A percentile compares a stretch with the other conserved stretches of the same genome.
Evolutionary conservation across 2,329 filamentous ascomycete species (phyloP).

Genomic region (Graphium sp.): DNA sequence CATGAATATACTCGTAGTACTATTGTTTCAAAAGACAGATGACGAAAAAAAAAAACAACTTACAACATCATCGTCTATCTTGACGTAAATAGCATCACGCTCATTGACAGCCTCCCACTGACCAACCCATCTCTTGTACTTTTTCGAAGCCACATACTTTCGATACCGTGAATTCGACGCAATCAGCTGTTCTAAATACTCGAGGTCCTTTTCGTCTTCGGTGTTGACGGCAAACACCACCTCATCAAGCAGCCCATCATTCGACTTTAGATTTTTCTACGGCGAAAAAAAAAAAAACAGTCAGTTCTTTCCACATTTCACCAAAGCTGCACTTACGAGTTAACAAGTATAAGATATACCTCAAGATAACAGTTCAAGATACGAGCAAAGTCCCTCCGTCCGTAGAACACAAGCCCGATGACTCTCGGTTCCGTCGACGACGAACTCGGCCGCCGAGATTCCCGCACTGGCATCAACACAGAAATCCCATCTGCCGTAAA

Average conservation of each 20-base stretch:
- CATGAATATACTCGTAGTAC: background rate
- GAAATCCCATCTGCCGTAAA: too few relatives aligned
- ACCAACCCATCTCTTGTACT: constrained; percentile 2
- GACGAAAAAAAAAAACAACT: too few relatives aligned
- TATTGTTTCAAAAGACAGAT: background rate
- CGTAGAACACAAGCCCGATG: constrained; percentile 28
- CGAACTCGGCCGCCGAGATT: too few relatives aligned
- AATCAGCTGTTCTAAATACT: constrained; percentile 20
- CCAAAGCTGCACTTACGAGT: too few relatives aligned
- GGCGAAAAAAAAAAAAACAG: too few relatives aligned
- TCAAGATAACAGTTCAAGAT: constrained; percentile 28
- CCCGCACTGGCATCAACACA: too few relatives aligned
- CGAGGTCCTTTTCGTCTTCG: constrained; percentile 17
- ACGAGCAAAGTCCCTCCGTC: constrained; percentile 22
- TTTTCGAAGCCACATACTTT: constrained; percentile 14
- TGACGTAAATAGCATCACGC: constrained; percentile 20
- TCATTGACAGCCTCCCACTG: constrained; percentile 3
- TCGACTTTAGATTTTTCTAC: constrained; percentile 23
- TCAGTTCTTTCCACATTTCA: too few relatives aligned
- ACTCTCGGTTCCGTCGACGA: too few relatives aligned
- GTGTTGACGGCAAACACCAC: constrained; percentile 26
- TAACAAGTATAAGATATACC: too few relatives aligned
- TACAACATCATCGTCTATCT: constrained; percentile 20
- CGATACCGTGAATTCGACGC: constrained; percentile 18
- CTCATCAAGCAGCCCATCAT: constrained; percentile 25